phyloP scores from a whole-genome alignment of 2,329 filamentous ascomycete species.

The Parastagonospora avenae region DNA sequence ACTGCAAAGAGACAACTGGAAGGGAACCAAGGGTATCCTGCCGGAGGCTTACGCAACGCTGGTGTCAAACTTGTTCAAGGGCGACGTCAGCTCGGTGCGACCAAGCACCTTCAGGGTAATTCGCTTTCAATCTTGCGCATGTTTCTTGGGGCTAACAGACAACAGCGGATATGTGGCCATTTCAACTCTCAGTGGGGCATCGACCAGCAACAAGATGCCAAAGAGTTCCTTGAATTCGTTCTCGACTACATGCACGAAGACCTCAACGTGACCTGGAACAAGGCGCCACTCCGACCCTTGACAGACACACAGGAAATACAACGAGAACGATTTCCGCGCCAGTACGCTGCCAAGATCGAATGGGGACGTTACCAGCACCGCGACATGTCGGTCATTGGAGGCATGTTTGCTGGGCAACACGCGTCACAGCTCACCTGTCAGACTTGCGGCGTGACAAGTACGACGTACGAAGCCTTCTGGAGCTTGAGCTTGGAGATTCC shows the following conservation, averaged over 20 bases:
- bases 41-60: slow-evolving; percentile 67
- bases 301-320: slow-evolving; percentile 65
- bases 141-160: slow-evolving; percentile 19
- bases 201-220: slow-evolving; percentile 82
- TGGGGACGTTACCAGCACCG: slow-evolving; percentile 74
- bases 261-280: slow-evolving; percentile 71
- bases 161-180: slow-evolving; percentile 64
- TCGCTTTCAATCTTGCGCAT: background rate
- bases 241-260: slow-evolving; percentile 84
- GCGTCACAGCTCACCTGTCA: slow-evolving; percentile 66
- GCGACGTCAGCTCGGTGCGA: slow-evolving; percentile 54
- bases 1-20: slow-evolving; percentile 67
- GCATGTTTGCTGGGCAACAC: slow-evolving; percentile 77
- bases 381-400: slow-evolving; percentile 77
- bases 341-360: slow-evolving; percentile 72
- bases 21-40: slow-evolving; percentile 67
- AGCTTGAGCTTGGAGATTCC: slow-evolving; percentile 74
- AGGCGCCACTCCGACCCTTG: slow-evolving; percentile 62
- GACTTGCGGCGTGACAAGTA: slow-evolving; percentile 66
- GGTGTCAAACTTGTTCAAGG: slow-evolving; percentile 66
- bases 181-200: slow-evolving; percentile 73
- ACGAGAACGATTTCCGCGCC: slow-evolving; percentile 64
- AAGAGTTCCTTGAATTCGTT: slow-evolving; percentile 86
- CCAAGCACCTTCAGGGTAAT: slow-evolving; percentile 54
- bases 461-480: slow-evolving; percentile 73